These are phyloP conservation scores for Elaeagnus macrophylla DNA, from an alignment of 306 rosid species.

Conservation along the genomic window DNA sequence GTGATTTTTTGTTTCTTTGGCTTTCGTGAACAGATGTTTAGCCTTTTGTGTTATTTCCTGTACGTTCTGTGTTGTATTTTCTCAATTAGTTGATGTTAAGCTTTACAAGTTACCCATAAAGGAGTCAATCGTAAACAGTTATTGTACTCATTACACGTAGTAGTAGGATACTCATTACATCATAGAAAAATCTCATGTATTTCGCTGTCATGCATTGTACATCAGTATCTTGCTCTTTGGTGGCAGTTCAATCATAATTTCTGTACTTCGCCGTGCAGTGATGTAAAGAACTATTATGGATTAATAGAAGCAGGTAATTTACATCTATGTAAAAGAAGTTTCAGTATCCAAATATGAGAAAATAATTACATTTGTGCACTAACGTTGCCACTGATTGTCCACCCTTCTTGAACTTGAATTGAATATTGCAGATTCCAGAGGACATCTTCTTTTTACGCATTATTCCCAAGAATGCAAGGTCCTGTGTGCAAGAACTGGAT, in stretches of 20 bases:
- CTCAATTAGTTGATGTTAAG: no score
- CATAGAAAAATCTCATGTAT: no score
- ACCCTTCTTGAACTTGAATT: constrained; percentile 82
- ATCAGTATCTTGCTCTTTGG: no score
- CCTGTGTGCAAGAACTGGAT: constrained; percentile 69
- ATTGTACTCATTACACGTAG: no score
- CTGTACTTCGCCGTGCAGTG: no score
- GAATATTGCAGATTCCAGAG: constrained; percentile 90
- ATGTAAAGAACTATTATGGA: not conserved
- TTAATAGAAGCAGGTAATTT: not conserved
- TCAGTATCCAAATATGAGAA: not conserved
- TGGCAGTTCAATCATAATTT: no score
- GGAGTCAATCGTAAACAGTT: no score
- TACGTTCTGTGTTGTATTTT: constrained; percentile 1
- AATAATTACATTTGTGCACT: constrained; percentile 31
- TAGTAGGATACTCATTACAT: no score
- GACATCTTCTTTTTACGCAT: constrained; percentile 67
- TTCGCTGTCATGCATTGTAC: no score
- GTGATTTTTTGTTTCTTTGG: constrained; percentile 45
- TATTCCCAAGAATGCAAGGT: constrained; percentile 62
- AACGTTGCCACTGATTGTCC: constrained; percentile 79
- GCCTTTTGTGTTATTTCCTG: constrained; percentile 1
- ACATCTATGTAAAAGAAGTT: not conserved
- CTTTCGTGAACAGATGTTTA: constrained; percentile 13
- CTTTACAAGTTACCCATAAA: no score